Conservation (phyloP, 2,329 filamentous ascomycete genomes). For the Pseudogymnoascus sp. region DNA sequence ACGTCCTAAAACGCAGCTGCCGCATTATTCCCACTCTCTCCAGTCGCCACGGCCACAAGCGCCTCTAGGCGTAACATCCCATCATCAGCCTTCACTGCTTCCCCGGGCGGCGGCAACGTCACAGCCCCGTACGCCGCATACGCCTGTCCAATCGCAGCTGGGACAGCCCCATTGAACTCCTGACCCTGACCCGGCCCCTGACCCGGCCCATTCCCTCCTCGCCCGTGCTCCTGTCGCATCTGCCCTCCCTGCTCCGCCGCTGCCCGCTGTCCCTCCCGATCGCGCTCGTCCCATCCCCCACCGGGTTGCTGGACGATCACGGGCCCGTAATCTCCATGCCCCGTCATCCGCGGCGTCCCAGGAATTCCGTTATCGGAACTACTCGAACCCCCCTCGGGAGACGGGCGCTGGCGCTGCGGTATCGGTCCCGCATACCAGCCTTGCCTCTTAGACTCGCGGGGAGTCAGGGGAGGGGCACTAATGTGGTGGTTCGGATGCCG, state of each 20-base stretch:
- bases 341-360: conserved; percentile 35
- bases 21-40: conserved; percentile 36
- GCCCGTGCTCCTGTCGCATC: neutral
- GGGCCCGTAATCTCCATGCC: neutral
- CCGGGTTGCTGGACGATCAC: neutral
- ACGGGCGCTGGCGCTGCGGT: conserved; percentile 36
- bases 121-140: neutral
- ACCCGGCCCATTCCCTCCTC: neutral
- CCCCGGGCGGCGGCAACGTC: neutral
- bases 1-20: conserved; percentile 22
- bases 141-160: neutral
- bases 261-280: neutral
- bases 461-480: conserved; percentile 49
- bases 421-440: conserved; percentile 59
- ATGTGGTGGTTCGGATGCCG: conserved; percentile 47
- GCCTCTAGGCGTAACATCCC: conserved; percentile 51
- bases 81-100: conserved; percentile 23
- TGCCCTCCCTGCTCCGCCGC: neutral
- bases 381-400: conserved; percentile 42
- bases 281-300: neutral
- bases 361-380: conserved; percentile 46
- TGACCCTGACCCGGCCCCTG: neutral
- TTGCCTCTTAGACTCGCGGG: conserved; percentile 55
- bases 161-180: neutral
- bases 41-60: conserved; percentile 56